A percentile compares a stretch with the other conserved stretches of the same genome.
Conservation (phyloP, 2,329 filamentous ascomycete species). For the Scopulariopsis brevicaulis region DNA sequence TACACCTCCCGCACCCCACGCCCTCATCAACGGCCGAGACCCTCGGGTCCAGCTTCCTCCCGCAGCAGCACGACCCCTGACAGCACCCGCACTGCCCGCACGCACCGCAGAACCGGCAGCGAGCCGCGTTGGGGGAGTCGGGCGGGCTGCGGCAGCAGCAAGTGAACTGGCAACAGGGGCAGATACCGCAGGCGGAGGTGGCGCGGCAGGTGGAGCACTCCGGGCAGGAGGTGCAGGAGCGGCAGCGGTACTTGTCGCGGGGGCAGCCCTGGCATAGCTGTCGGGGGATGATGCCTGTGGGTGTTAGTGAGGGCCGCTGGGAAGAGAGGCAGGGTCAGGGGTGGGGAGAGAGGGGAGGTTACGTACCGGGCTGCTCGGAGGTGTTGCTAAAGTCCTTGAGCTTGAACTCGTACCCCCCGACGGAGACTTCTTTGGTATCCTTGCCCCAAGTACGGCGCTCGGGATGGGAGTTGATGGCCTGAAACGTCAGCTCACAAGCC, state of each 20-base stretch:
- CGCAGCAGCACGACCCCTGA: background rate
- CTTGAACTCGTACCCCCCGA: background rate
- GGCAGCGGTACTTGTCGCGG: background rate
- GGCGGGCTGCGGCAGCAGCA: conserved; percentile 2
- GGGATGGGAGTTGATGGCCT: background rate
- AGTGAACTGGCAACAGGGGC: conserved; percentile 1
- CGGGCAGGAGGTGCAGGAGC: background rate
- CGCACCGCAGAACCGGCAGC: background rate
- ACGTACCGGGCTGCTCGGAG: background rate
- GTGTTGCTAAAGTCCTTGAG: background rate
- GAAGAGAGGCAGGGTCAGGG: background rate
- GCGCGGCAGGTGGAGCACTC: background rate
- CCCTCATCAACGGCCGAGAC: background rate
- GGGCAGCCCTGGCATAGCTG: background rate
- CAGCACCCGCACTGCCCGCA: conserved; percentile 2
- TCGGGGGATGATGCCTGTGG: background rate
- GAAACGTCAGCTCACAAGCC: background rate
- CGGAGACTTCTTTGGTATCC: background rate
- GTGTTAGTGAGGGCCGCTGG: background rate
- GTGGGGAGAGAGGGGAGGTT: background rate
- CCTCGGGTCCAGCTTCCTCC: background rate
- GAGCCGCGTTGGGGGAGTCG: background rate
- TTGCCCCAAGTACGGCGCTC: background rate
- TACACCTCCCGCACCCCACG: background rate
- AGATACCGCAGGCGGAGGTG: background rate